phyloP scores from a whole-genome alignment of 108 stramenopile species.

The Epithemia pelagica region DNA sequence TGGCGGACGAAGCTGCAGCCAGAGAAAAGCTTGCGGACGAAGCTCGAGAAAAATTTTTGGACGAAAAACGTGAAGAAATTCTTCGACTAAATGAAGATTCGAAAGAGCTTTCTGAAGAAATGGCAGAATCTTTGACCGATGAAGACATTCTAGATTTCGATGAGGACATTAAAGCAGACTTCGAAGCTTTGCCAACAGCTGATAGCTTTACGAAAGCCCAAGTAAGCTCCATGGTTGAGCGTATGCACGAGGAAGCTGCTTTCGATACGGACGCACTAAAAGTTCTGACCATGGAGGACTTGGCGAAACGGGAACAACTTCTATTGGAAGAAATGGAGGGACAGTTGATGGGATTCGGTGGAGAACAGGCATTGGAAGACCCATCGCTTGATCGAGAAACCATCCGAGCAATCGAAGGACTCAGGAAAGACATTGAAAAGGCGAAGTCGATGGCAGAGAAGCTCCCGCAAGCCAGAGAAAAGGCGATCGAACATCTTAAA shows the following conservation, averaged over 20 bases:
- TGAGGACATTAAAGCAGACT: slow-evolving; percentile 82
- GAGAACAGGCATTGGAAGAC: slow-evolving; percentile 40
- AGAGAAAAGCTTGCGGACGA: slow-evolving; percentile 71
- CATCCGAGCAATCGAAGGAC: slow-evolving; percentile 38
- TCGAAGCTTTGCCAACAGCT: slow-evolving; percentile 62
- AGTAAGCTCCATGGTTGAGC: slow-evolving; percentile 56
- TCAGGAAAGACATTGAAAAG: slow-evolving; percentile 53
- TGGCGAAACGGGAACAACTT: slow-evolving; percentile 50
- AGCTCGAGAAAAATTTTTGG: slow-evolving; percentile 59
- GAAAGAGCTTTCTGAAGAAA: slow-evolving; percentile 56
- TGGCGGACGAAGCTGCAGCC: slow-evolving; percentile 58
- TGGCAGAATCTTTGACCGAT: slow-evolving; percentile 71
- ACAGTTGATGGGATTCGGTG: slow-evolving; percentile 47
- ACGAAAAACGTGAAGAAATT: slow-evolving; percentile 75
- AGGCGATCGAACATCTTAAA: slow-evolving; percentile 51
- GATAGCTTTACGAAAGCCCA: slow-evolving; percentile 75
- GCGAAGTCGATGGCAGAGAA: slow-evolving; percentile 29
- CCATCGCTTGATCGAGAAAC: slow-evolving; percentile 39
- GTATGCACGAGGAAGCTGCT: slow-evolving; percentile 72
- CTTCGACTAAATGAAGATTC: slow-evolving; percentile 53
- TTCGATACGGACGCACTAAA: slow-evolving; percentile 61
- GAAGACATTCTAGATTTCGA: slow-evolving; percentile 82
- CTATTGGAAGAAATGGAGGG: slow-evolving; percentile 51
- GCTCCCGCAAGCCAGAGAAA: slow-evolving; percentile 39
- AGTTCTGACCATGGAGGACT: slow-evolving; percentile 66